Evolutionary conservation across 352 stramenopile genomes (phyloP).

Genomic region (Globisporangium canariense): DNA sequence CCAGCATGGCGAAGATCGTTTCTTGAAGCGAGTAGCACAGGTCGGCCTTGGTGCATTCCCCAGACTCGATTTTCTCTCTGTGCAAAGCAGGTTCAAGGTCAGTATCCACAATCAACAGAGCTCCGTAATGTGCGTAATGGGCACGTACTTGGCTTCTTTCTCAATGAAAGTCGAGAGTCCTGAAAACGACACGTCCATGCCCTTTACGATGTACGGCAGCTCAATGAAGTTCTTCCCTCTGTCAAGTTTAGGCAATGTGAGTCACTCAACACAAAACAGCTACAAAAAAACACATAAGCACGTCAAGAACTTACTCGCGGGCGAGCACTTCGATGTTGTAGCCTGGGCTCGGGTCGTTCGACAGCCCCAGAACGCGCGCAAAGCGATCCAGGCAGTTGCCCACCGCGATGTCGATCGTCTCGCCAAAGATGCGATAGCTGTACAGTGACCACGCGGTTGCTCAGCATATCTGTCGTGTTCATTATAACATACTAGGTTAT

Average conservation of each 20-base stretch:
- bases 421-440: slow-evolving; percentile 98
- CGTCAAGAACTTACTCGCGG: slow-evolving; percentile 66
- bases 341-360: slow-evolving; percentile 97
- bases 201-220: slow-evolving; percentile 98
- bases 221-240: slow-evolving; percentile 92
- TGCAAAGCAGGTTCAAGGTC: background rate
- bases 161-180: slow-evolving; percentile 97
- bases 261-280: background rate
- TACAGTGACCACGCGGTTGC: too few species aligned
- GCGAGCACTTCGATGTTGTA: slow-evolving; percentile 99
- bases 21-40: slow-evolving; percentile 99
- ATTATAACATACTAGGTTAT: background rate
- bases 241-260: background rate
- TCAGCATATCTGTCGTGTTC: background rate
- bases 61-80: slow-evolving; percentile 77
- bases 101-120: background rate
- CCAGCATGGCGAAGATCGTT: slow-evolving; percentile 99
- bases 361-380: slow-evolving; percentile 93
- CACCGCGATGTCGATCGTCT: slow-evolving; percentile 99
- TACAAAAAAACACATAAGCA: background rate
- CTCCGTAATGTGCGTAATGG: background rate
- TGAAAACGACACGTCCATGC: slow-evolving; percentile 99
- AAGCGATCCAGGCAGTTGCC: slow-evolving; percentile 99
- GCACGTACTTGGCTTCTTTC: slow-evolving; percentile 80
- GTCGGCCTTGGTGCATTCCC: slow-evolving; percentile 93